Conservation (phyloP, 2,329 filamentous ascomycete genomes). For the Alternaria triticina region DNA sequence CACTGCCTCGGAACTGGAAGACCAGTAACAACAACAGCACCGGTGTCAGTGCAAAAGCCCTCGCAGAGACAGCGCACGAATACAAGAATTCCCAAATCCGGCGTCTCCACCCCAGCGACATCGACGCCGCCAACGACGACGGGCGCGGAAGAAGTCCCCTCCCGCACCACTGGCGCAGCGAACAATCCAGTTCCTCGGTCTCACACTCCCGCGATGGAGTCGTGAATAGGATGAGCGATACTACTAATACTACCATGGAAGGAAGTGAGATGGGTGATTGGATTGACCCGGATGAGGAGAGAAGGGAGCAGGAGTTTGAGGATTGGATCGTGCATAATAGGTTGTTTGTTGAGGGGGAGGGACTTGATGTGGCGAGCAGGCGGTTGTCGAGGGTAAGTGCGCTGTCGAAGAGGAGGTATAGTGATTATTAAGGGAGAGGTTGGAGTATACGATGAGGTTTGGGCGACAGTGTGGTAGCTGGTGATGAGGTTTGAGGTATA, state of each 20-base stretch:
- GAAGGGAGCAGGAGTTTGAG: neutral
- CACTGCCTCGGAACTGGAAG: neutral
- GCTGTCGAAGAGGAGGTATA: neutral
- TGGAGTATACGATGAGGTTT: neutral
- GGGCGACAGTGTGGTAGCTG: neutral
- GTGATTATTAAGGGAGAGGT: neutral
- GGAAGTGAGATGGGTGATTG: neutral
- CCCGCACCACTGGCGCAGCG: neutral
- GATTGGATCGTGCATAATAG: neutral
- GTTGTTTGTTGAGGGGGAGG: constrained; percentile 4
- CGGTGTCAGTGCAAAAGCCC: neutral
- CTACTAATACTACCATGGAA: neutral
- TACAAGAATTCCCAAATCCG: neutral
- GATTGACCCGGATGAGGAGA: neutral
- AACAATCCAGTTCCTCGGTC: neutral
- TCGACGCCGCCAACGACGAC: neutral
- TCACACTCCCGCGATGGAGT: neutral
- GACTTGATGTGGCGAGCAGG: neutral
- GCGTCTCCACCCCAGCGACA: neutral
- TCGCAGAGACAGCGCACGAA: neutral
- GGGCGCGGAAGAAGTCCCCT: neutral
- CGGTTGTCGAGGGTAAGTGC: neutral
- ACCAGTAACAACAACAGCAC: neutral
- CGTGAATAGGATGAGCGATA: neutral
- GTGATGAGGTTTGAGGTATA: neutral